Evolutionary conservation across 495 filamentous ascomycete species (phyloP), one percentile per base, ranked within the genome.

Genomic region (Friedmanniomyces endolithicus): DNA sequence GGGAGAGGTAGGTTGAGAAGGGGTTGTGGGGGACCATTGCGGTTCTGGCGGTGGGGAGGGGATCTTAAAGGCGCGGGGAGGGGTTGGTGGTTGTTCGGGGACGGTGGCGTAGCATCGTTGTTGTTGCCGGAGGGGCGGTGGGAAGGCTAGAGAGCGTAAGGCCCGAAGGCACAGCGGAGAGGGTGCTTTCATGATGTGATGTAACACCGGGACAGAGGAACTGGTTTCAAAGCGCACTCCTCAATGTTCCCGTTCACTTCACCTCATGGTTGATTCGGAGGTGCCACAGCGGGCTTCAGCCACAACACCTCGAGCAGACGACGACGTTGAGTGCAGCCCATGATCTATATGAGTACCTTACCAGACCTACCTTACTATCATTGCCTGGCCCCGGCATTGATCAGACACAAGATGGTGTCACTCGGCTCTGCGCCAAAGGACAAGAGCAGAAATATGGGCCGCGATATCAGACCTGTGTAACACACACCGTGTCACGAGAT

Each of bases 101-200:
- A 48, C 17, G 16, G 48, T 22, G 19, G 37, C 39, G 55, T 52
- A 50, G 24, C 19, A 16, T 57, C 48, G 17, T 22, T 35, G 40
- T 35, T 37, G 40, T 52, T 19, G 31, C 22, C 24, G 14, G 22
- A 19, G 22, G 19, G 33, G 1, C 20, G 31, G 24, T 37, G 49
- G 56, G 31, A 29, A 58, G 29, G 50, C 44, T 19, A 59, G 44
- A 19, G 22, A 41, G 27, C 52, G 57, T 12, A 59, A 35, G n/a
- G 47, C 45, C 16, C 44, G 57, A 6, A 59, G 45, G 52, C 57
- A 46, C 8, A 51, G 25, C 6, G 45, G 51, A 16, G 57, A 50
- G 6, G 57, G 57, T 17, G 57, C 51, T 46, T 59, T 55, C 57
- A 59, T 50, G 20, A 22, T 47, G 44, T 3, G 2, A 25, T 47